Evolutionary conservation across 257 asterid species (phyloP), one percentile per base, ranked within the genome.

Genomic region (Penstemon barbatus): DNA sequence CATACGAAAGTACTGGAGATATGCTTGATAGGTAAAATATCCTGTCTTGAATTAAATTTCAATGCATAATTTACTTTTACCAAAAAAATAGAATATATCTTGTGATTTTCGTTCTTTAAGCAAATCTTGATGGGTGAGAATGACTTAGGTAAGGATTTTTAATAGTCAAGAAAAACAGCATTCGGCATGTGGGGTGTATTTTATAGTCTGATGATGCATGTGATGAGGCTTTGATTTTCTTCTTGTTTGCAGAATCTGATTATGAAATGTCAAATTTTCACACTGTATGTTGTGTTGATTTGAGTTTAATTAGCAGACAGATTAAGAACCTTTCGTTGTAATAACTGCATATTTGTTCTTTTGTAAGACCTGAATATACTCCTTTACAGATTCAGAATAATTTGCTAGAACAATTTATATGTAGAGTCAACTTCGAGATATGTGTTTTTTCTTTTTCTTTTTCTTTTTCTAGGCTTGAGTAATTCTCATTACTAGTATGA

Each of bases 141-240:
- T n/a, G 53, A 39, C n/a, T 25, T 25, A 25, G 33, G 33, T 25
- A 25, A 25, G 33, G 33, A 1, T 25, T 25, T 25, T 64, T 10
- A 52, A 54, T 40, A 43, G 54, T 57, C 60, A 57, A 66, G 42
- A 43, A 39, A 36, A 45, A 9, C 57, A 42, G 69, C 78, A 49
- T 10, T 49, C 18, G 2, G 33, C 33, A 25, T 25, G 33, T 25
- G 33, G 33, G 33, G 33, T 25, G 33, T 25, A 25, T 25, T 2
- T 25, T 25, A 25, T 25, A 25, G 33, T 25, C 33, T 25, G 33
- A 25, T 49, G 15, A 49, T 15, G 15, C 54, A 49, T 15, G 54
- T 49, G 54, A 13, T 49, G 19, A 44, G 70, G 54, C 71, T 57
- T 71, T 61, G 71, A 72, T 57, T 77, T 63, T 77, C 57, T 71